Evolutionary conservation across 1,139 yeast genomes (phyloP).

Genomic region (Blastobotrys proliferans): DNA sequence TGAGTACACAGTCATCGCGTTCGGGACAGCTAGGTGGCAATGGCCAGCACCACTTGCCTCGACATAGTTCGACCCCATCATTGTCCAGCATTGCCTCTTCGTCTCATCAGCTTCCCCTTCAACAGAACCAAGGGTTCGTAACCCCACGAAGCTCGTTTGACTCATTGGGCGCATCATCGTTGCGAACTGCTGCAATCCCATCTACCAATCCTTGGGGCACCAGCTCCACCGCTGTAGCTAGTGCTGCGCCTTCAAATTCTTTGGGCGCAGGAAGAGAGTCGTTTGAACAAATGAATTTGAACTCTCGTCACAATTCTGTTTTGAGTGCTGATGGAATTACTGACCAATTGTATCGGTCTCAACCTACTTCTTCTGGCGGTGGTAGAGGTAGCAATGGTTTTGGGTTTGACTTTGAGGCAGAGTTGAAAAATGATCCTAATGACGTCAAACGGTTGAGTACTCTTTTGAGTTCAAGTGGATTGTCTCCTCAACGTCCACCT

Average conservation of each 20-base stretch:
- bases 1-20: too few relatives aligned
- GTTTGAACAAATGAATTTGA: not conserved
- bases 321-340: conserved; percentile 1
- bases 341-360: conserved; percentile 5
- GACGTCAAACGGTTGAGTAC: conserved; percentile 8
- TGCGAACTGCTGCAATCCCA: conserved; percentile 14
- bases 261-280: not conserved
- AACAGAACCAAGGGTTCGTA: conserved; percentile 12
- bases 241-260: not conserved
- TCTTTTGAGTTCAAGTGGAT: conserved; percentile 1
- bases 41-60: conserved; percentile 13
- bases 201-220: not conserved
- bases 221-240: not conserved
- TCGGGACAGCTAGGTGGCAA: too few relatives aligned
- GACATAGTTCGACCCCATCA: conserved; percentile 19
- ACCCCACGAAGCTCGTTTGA: conserved; percentile 23
- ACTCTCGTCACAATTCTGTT: conserved; percentile 10
- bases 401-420: not conserved
- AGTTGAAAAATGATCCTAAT: not conserved
- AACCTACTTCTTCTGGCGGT: conserved; percentile 1
- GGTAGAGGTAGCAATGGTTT: not conserved
- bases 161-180: conserved; percentile 17
- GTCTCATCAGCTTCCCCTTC: conserved; percentile 2
- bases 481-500: conserved; percentile 9
- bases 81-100: conserved; percentile 5